phyloP scores from a whole-genome alignment of 768 basidiomycete genomes.

The Lyophyllum decastes region DNA sequence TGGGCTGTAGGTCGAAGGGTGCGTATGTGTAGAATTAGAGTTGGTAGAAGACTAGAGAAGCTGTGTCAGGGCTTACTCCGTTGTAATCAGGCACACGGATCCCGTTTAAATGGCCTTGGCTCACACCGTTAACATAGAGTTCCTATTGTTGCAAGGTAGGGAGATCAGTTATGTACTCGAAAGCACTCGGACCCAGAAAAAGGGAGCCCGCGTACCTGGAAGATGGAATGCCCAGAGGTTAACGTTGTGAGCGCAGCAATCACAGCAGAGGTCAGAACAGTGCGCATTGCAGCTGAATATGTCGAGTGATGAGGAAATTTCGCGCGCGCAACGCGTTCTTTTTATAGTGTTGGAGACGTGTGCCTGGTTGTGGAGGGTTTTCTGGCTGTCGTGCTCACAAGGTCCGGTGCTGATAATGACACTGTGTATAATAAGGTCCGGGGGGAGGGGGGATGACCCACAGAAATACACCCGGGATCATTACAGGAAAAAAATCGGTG shows the following conservation, averaged over 20 bases:
- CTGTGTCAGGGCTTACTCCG: constrained; percentile 23
- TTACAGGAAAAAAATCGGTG: too few relatives aligned
- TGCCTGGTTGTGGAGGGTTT: not conserved
- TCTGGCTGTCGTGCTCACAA: not conserved
- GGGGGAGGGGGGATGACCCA: too few relatives aligned
- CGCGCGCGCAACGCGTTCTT: not conserved
- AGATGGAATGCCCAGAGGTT: constrained; percentile 51
- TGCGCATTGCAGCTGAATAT: constrained; percentile 1
- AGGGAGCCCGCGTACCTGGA: constrained; percentile 35
- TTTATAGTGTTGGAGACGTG: not conserved
- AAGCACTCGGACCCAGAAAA: not conserved
- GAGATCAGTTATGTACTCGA: not conserved
- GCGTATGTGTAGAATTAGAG: not conserved
- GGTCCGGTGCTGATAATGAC: not conserved
- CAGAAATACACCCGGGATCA: too few relatives aligned
- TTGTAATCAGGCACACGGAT: constrained; percentile 48
- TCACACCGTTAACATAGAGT: constrained; percentile 52
- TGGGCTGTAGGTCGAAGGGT: constrained; percentile 46
- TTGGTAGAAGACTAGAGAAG: too few relatives aligned
- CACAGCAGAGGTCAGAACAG: constrained; percentile 7
- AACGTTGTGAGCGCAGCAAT: constrained; percentile 18
- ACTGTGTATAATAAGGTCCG: too few relatives aligned
- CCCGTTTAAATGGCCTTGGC: constrained; percentile 42
- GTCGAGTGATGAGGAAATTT: not conserved
- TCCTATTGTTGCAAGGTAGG: constrained; percentile 27